Percentiles rank a stretch among this genome's conserved stretches.
Evolutionary conservation across 306 rosid genomes (phyloP).

Genomic region (Cucurbita moschata): DNA sequence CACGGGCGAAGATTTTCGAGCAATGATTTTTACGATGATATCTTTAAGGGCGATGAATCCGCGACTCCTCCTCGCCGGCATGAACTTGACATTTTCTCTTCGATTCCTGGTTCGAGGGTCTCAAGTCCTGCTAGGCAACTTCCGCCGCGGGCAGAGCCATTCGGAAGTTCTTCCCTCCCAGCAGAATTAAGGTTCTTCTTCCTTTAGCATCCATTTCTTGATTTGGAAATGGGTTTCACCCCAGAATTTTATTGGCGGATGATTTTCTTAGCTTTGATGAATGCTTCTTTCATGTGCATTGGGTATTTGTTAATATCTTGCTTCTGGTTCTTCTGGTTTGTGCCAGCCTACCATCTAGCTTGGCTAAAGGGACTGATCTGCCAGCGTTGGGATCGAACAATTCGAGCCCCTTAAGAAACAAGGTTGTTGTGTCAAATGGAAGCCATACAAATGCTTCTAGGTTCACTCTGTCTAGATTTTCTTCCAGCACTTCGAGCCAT

Average conservation of each 20-base stretch:
- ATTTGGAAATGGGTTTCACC: background rate
- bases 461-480: constrained; percentile 35
- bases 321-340: constrained; percentile 1
- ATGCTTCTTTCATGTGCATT: background rate
- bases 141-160: constrained; percentile 25
- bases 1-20: constrained; percentile 30
- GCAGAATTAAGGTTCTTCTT: constrained; percentile 40
- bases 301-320: background rate
- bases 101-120: constrained; percentile 14
- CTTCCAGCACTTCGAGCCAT: constrained; percentile 32
- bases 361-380: constrained; percentile 34
- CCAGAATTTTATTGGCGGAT: background rate
- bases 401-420: constrained; percentile 18
- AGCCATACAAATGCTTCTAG: constrained; percentile 26
- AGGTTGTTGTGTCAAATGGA: constrained; percentile 24
- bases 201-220: background rate
- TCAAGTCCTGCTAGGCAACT: constrained; percentile 37
- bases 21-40: constrained; percentile 62
- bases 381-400: constrained; percentile 39
- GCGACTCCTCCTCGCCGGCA: constrained; percentile 34
- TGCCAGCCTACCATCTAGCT: constrained; percentile 54
- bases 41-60: constrained; percentile 51
- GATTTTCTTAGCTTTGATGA: background rate
- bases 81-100: constrained; percentile 18
- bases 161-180: constrained; percentile 22